A percentile compares a stretch with the other conserved stretches of the same genome.
Evolutionary conservation across 305 asterid species (phyloP).

Genomic region (Solanum aculeatissimum): DNA sequence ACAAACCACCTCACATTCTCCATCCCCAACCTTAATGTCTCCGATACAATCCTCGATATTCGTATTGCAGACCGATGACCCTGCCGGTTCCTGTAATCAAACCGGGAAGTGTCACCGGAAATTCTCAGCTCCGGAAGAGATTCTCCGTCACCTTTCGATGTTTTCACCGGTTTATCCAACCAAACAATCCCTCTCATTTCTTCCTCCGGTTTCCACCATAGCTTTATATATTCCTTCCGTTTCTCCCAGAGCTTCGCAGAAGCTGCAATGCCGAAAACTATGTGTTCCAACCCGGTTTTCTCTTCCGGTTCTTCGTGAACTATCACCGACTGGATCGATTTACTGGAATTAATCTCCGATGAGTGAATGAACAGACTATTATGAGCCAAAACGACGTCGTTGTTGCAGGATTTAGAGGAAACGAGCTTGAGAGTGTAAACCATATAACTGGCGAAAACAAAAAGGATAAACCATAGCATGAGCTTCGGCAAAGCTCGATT

Average conservation of each 20-base stretch:
- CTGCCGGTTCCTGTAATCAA: constrained; percentile 55
- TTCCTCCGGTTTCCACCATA: constrained; percentile 71
- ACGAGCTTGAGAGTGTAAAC: constrained; percentile 61
- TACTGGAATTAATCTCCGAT: neutral
- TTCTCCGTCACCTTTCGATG: constrained; percentile 18
- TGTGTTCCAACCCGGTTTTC: constrained; percentile 50
- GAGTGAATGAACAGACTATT: neutral
- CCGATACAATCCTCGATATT: constrained; percentile 82
- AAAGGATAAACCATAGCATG: constrained; percentile 51
- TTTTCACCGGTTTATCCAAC: constrained; percentile 53
- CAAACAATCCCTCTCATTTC: constrained; percentile 84
- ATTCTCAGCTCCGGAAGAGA: constrained; percentile 53
- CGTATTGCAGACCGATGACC: constrained; percentile 91
- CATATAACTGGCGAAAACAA: constrained; percentile 57
- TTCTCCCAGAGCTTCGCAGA: constrained; percentile 69
- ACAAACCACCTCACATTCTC: constrained; percentile 83
- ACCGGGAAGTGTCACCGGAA: constrained; percentile 63
- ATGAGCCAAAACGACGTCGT: constrained; percentile 23
- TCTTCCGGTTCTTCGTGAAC: neutral
- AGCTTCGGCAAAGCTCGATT: constrained; percentile 40
- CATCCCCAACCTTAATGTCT: constrained; percentile 51
- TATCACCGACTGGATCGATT: neutral
- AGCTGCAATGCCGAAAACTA: constrained; percentile 88
- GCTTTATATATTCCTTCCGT: constrained; percentile 73
- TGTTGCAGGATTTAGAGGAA: constrained; percentile 33